phyloP scores from a whole-genome alignment of 805 yeast genomes.

The Wickerhamomyces hampshirensis region DNA sequence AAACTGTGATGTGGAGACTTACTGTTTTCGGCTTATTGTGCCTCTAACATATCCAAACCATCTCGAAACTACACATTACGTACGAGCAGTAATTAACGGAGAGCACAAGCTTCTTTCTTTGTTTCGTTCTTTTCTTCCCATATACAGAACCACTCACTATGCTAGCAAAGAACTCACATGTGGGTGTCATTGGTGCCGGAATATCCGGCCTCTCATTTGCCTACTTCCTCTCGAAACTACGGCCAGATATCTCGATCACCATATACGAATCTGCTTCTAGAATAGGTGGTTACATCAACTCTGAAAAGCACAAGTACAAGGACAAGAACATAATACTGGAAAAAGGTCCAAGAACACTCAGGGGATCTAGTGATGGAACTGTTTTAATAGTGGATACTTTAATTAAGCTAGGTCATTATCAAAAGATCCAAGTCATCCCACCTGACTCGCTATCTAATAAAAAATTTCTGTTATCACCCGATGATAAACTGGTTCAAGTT shows the following conservation, averaged over 20 bases:
- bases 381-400: conserved; percentile 60
- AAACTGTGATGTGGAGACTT: too few species aligned
- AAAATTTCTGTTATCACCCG: conserved; percentile 53
- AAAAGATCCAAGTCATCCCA: conserved; percentile 55
- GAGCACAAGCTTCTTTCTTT: too few species aligned
- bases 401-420: conserved; percentile 37
- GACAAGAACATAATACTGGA: conserved; percentile 43
- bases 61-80: too few species aligned
- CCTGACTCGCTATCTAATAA: conserved; percentile 59
- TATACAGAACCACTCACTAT: too few species aligned
- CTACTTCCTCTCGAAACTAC: conserved; percentile 58
- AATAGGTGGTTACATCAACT: conserved; percentile 78
- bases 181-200: conserved; percentile 85
- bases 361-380: conserved; percentile 81
- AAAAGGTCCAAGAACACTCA: conserved; percentile 86
- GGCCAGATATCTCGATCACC: conserved; percentile 71
- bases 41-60: too few species aligned
- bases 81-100: too few species aligned
- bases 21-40: too few species aligned
- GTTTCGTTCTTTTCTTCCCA: too few species aligned
- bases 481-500: conserved; percentile 44
- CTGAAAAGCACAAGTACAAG: conserved; percentile 33
- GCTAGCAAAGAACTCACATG: conserved; percentile 29
- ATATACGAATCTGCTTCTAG: conserved; percentile 51
- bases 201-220: conserved; percentile 78